phyloP scores from a whole-genome alignment of 208 protist species.

The Crithidia acanthocephali region DNA sequence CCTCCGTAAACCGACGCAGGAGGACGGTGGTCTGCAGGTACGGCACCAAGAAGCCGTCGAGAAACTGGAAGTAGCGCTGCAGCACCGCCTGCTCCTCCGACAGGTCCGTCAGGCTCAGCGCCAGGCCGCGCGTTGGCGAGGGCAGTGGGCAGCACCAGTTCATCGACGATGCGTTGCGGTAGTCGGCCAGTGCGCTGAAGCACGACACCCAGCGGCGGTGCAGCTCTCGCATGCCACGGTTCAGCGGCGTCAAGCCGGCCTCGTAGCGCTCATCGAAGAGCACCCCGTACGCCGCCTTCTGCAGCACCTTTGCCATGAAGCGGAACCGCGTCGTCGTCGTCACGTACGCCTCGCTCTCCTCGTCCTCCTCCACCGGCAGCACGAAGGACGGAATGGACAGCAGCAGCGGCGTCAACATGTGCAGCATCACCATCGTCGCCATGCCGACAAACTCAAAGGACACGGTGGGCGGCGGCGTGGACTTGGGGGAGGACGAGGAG shows the following conservation, averaged over 20 bases:
- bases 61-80: slow-evolving; percentile 36
- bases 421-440: slow-evolving; percentile 37
- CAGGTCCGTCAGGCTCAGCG: neutral
- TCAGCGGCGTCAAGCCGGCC: slow-evolving; percentile 29
- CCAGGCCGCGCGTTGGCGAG: slow-evolving; percentile 13
- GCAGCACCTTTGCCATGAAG: slow-evolving; percentile 38
- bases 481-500: neutral
- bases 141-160: slow-evolving; percentile 25
- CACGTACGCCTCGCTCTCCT: slow-evolving; percentile 23
- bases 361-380: slow-evolving; percentile 35
- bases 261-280: slow-evolving; percentile 37
- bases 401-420: slow-evolving; percentile 41
- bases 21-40: slow-evolving; percentile 44
- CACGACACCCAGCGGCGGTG: slow-evolving; percentile 40
- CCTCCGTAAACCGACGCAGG: slow-evolving; percentile 43
- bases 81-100: slow-evolving; percentile 25
- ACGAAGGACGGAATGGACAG: slow-evolving; percentile 34
- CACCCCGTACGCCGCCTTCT: slow-evolving; percentile 47
- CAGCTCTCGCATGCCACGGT: slow-evolving; percentile 35
- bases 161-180: slow-evolving; percentile 23
- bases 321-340: slow-evolving; percentile 33
- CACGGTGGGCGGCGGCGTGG: neutral
- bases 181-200: slow-evolving; percentile 39
- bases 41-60: slow-evolving; percentile 38
- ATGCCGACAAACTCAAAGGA: slow-evolving; percentile 47